Conservation (phyloP, 257 asterid genomes). For the Ballota nigra region DNA sequence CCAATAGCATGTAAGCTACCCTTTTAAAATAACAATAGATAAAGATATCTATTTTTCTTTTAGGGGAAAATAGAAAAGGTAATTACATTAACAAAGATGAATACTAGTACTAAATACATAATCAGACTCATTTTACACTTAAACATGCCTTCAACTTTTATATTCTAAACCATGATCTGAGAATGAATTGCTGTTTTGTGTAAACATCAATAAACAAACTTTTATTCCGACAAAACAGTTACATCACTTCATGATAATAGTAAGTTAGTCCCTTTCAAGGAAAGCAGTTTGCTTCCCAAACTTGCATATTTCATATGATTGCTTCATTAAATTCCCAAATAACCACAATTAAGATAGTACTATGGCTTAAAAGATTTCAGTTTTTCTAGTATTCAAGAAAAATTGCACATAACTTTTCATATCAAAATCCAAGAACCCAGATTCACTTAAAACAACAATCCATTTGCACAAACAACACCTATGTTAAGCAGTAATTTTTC, state of each 20-base stretch:
- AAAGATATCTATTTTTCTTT: too few relatives aligned
- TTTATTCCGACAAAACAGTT: not conserved
- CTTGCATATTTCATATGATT: not conserved
- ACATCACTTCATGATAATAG: not conserved
- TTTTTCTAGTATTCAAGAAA: constrained; percentile 15
- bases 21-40: not conserved
- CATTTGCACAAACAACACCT: not conserved
- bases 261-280: not conserved
- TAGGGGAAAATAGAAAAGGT: too few relatives aligned
- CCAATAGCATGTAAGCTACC: not conserved
- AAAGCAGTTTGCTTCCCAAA: not conserved
- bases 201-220: not conserved
- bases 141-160: not conserved
- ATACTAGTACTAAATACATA: too few relatives aligned
- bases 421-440: not conserved
- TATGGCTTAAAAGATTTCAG: not conserved
- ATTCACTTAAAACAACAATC: constrained; percentile 12
- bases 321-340: not conserved
- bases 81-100: too few relatives aligned
- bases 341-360: too few relatives aligned
- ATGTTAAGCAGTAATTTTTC: not conserved
- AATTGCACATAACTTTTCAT: not conserved
- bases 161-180: not conserved
- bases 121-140: not conserved
- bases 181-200: not conserved